Base-by-base conservation (phyloP, 768 basidiomycete genomes). In the Phylloporus arenicola region DNA sequence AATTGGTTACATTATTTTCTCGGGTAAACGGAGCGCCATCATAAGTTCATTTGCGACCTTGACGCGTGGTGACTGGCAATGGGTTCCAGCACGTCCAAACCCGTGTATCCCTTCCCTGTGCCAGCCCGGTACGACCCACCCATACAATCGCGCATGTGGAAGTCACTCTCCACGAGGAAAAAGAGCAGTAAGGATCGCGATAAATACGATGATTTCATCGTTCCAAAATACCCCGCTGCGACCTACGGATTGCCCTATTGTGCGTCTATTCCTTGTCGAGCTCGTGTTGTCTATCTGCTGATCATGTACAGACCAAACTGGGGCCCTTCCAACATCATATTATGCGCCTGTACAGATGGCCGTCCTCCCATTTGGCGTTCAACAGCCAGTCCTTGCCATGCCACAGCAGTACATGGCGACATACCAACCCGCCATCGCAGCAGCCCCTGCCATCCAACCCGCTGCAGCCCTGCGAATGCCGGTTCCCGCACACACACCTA, bases 361-460 rank as follows among this genome's bases (percentile, higher is more conserved):
- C 5, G 37, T 63, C 38, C 12, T 58, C 17, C 64, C 64, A 13
- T 29, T 45, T 13, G 59, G 55, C 4, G 16, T 57, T 4, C 65
- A 68, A n/a, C 65, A 68, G 29, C 67, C 64, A 10, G 5, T 68
- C 20, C 37, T 57, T 4, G 35, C 63, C 24, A 62, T 66, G 62
- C 62, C 64, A 6, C 64, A 66, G 31, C 7, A 41, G 3, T 68
- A 67, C 17, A 56, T 68, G 43, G 50, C 55, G n/a, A n/a, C 52
- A 20, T 62, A 58, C 45, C 65, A 56, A 34, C 52, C 56, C 2
- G 34, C 60, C 11, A 9, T 60, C 22, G 16, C 38, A 25, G 35
- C 51, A 7, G 47, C 44, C 5, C 39, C 39, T 14, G 40, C 22
- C 24, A 17, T 27, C 16, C 39, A 45, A 22, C 20, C 47, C n/a